Evolutionary conservation across 148 eudicot species (phyloP).

Genomic region (Simmondsia chinensis): DNA sequence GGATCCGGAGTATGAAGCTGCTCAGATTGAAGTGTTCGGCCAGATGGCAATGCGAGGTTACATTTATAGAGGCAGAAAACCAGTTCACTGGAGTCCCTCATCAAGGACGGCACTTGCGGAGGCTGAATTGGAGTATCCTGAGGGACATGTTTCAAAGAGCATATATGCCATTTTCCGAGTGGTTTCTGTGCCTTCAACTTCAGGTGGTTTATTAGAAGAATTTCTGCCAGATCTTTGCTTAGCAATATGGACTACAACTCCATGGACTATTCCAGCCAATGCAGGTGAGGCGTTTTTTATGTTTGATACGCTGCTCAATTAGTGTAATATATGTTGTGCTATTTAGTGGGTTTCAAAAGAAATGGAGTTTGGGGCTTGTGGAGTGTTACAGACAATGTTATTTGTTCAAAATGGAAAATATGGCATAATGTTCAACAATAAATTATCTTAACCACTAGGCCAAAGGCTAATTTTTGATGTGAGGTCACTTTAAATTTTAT

Average conservation of each 20-base stretch:
- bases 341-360: too few species aligned
- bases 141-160: slow-evolving; percentile 90
- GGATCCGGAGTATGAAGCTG: slow-evolving; percentile 94
- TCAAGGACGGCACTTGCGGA: slow-evolving; percentile 98
- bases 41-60: slow-evolving; percentile 82
- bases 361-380: too few species aligned
- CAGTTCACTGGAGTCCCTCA: slow-evolving; percentile 99
- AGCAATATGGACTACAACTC: slow-evolving; percentile 98
- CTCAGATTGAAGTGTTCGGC: slow-evolving; percentile 96
- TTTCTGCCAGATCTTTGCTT: slow-evolving; percentile 62
- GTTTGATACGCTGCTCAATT: neutral
- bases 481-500: too few species aligned
- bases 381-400: too few species aligned
- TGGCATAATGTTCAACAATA: too few species aligned
- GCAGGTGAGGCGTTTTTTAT: slow-evolving; percentile 45
- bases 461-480: too few species aligned
- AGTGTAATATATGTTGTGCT: too few species aligned
- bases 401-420: too few species aligned
- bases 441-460: too few species aligned
- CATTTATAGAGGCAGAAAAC: slow-evolving; percentile 95
- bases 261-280: slow-evolving; percentile 99
- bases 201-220: slow-evolving; percentile 42
- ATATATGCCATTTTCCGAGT: slow-evolving; percentile 72
- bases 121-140: slow-evolving; percentile 98
- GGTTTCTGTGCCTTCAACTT: slow-evolving; percentile 35